A percentile compares a stretch with the other conserved stretches of the same genome.
Evolutionary conservation across 2,329 filamentous ascomycete genomes (phyloP).

Genomic region (Aspergillus bombycis): DNA sequence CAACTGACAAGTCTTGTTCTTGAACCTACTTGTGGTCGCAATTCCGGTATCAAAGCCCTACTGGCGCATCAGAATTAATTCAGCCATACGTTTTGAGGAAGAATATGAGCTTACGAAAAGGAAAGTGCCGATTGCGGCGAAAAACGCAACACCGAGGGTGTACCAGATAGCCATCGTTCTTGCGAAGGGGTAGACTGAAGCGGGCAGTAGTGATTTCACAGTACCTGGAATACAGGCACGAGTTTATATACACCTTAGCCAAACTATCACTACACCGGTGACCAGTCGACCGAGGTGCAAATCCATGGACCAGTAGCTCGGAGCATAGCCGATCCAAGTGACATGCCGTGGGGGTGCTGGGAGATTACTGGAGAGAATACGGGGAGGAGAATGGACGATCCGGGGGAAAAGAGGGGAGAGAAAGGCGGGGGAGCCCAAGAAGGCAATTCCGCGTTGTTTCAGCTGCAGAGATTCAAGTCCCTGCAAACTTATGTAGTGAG

Average conservation of each 20-base stretch:
- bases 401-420: background rate
- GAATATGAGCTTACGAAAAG: constrained; percentile 53
- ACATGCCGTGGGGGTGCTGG: background rate
- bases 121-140: constrained; percentile 63
- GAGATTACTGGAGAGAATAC: background rate
- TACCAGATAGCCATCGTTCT: constrained; percentile 47
- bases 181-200: background rate
- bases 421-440: background rate
- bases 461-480: background rate
- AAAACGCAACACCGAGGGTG: constrained; percentile 56
- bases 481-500: background rate
- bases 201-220: background rate
- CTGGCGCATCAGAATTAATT: constrained; percentile 8
- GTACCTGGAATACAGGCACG: background rate
- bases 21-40: constrained; percentile 57
- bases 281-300: background rate
- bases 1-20: background rate
- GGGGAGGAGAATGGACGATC: background rate
- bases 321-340: constrained; percentile 1
- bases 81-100: background rate
- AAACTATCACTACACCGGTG: background rate
- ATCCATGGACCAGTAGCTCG: constrained; percentile 1
- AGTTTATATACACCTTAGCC: background rate
- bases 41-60: constrained; percentile 65
- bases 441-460: background rate